These are phyloP conservation scores for Saccharum spontaneum DNA, from an alignment of 176 grass and related monocot species.

Conservation along the genomic window DNA sequence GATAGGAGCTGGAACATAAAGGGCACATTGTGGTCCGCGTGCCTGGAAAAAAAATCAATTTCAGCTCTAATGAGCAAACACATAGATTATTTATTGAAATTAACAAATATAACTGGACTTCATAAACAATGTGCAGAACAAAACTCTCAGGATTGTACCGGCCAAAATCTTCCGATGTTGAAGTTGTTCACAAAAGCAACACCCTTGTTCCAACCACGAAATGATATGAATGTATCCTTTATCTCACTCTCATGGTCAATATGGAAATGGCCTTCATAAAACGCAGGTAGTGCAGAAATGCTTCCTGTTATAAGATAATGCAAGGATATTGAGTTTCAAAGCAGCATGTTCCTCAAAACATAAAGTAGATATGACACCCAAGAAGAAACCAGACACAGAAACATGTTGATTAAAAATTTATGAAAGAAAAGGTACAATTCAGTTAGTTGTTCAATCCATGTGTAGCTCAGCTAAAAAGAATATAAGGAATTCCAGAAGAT, in stretches of 20 bases:
- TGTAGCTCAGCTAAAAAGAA: not conserved
- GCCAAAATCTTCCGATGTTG: slow-evolving; percentile 97
- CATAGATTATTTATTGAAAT: not conserved
- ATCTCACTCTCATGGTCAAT: slow-evolving; percentile 43
- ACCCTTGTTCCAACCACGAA: slow-evolving; percentile 93
- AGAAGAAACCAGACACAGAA: not conserved
- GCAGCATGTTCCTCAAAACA: not conserved
- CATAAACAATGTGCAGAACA: not conserved
- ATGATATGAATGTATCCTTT: slow-evolving; percentile 97
- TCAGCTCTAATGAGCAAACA: slow-evolving; percentile 32
- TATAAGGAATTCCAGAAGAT: not conserved
- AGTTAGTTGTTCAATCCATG: not conserved
- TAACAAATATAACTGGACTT: not conserved
- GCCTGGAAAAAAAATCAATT: slow-evolving; percentile 48
- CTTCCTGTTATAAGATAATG: slow-evolving; percentile 27
- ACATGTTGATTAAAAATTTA: not conserved
- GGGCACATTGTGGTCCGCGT: slow-evolving; percentile 78
- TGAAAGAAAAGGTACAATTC: not conserved
- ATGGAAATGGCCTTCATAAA: slow-evolving; percentile 75
- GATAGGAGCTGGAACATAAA: slow-evolving; percentile 83
- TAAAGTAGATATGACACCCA: not conserved
- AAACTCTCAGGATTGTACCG: slow-evolving; percentile 53
- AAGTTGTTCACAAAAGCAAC: slow-evolving; percentile 95
- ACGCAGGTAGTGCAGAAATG: slow-evolving; percentile 55
- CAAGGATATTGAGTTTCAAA: not conserved